These are phyloP conservation scores for Gynochthodes officinalis DNA, from an alignment of 257 asterid species.

Conservation along the genomic window DNA sequence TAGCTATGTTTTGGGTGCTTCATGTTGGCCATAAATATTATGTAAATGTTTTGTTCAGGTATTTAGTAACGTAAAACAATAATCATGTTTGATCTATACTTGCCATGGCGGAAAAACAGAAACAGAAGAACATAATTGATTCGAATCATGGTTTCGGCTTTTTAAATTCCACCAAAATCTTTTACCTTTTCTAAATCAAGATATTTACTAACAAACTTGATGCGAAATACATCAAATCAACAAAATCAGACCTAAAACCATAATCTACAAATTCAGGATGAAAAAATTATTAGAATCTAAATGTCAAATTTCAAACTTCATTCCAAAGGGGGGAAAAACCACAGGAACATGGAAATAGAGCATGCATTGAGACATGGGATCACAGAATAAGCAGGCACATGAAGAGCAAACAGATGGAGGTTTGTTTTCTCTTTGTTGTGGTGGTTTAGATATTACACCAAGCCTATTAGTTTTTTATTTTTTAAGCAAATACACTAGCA, in stretches of 20 bases:
- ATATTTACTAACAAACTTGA: background rate
- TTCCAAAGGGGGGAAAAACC: too few species aligned
- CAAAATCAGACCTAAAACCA: background rate
- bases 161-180: too few species aligned
- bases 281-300: too few species aligned
- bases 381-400: background rate
- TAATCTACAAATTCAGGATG: background rate
- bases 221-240: background rate
- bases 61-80: too few species aligned
- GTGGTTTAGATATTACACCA: background rate
- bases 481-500: too few species aligned
- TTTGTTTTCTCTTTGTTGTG: background rate
- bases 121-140: background rate
- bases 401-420: background rate
- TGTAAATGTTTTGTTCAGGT: background rate
- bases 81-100: background rate
- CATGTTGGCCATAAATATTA: too few species aligned
- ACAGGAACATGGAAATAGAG: background rate
- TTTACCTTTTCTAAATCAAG: background rate
- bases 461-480: background rate
- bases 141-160: background rate
- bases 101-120: background rate
- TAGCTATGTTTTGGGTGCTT: background rate
- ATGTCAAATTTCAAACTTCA: too few species aligned
- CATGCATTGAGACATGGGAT: background rate